Conservation (phyloP, 1,284 basidiomycete species). For the Cryptococcus wingfieldii region DNA sequence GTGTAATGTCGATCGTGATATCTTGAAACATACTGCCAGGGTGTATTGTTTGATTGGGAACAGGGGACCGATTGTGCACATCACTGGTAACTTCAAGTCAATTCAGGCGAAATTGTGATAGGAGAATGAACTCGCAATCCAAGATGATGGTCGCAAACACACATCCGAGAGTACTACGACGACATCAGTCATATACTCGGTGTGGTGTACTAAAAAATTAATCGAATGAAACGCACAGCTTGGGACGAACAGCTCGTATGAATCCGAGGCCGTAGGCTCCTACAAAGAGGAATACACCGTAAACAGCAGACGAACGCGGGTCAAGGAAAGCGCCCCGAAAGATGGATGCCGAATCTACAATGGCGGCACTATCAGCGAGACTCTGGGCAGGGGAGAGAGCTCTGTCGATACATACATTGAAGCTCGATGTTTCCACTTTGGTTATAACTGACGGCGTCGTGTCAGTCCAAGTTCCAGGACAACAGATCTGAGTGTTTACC, state of each 20-base stretch:
- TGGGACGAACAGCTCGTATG: slow-evolving; percentile 60
- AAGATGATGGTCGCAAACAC: slow-evolving; percentile 37
- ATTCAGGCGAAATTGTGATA: neutral
- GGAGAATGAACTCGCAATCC: slow-evolving; percentile 25
- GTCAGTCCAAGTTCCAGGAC: neutral
- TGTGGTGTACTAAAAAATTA: neutral
- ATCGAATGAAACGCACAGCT: slow-evolving; percentile 47
- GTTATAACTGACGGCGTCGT: slow-evolving; percentile 45
- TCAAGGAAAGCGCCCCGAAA: slow-evolving; percentile 69
- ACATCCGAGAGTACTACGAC: slow-evolving; percentile 15
- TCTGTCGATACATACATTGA: slow-evolving; percentile 43
- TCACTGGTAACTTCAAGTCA: slow-evolving; percentile 50
- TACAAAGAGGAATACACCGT: slow-evolving; percentile 66
- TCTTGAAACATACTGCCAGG: slow-evolving; percentile 46
- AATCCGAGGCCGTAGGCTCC: slow-evolving; percentile 61
- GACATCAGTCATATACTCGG: slow-evolving; percentile 2
- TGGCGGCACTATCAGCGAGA: slow-evolving; percentile 5
- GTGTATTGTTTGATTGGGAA: slow-evolving; percentile 65
- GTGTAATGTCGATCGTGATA: neutral
- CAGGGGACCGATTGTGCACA: slow-evolving; percentile 55
- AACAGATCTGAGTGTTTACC: slow-evolving; percentile 38
- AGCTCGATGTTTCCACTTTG: slow-evolving; percentile 54
- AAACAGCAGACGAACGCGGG: slow-evolving; percentile 55
- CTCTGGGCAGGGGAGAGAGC: slow-evolving; percentile 3
- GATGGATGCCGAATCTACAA: slow-evolving; percentile 50